phyloP scores from a whole-genome alignment of 148 eudicot genomes.

The Dianthus caryophyllus region DNA sequence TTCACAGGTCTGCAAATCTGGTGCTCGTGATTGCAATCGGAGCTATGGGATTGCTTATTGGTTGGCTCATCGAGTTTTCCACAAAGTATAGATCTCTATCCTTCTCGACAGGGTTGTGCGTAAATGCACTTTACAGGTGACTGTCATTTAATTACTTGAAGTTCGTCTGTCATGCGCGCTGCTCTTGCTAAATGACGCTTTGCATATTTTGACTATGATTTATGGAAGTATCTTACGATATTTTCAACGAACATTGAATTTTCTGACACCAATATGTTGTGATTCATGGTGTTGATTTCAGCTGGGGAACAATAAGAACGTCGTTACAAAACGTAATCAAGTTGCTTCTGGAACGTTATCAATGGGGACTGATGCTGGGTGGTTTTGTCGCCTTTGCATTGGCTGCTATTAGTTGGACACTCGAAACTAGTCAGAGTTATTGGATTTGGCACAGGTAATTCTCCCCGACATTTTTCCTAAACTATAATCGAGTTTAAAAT shows the following conservation, averaged over 20 bases:
- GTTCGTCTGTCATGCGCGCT: not conserved
- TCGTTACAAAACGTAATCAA: slow-evolving; percentile 40
- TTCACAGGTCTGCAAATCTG: slow-evolving; percentile 71
- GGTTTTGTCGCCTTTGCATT: slow-evolving; percentile 57
- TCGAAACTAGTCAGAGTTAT: slow-evolving; percentile 66
- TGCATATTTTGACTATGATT: no score
- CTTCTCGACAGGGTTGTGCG: slow-evolving; percentile 34
- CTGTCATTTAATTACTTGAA: slow-evolving; percentile 2
- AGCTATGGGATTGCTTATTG: slow-evolving; percentile 54
- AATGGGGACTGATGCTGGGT: slow-evolving; percentile 61
- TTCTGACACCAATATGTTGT: not conserved
- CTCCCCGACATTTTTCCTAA: not conserved
- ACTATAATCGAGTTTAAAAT: no score
- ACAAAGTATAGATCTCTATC: slow-evolving; percentile 50
- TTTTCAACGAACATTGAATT: no score
- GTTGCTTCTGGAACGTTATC: slow-evolving; percentile 53
- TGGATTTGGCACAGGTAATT: slow-evolving; percentile 97
- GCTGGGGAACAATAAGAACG: slow-evolving; percentile 51
- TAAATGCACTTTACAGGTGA: slow-evolving; percentile 47
- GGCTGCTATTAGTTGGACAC: slow-evolving; percentile 81
- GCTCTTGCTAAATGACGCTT: no score
- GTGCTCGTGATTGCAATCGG: slow-evolving; percentile 65
- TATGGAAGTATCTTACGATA: no score
- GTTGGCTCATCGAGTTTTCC: slow-evolving; percentile 68
- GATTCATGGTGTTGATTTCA: slow-evolving; percentile 21